These are phyloP conservation scores for Backusella tuberculispora DNA, from an alignment of 192 early-diverging fungal genomes.

Conservation along the genomic window DNA sequence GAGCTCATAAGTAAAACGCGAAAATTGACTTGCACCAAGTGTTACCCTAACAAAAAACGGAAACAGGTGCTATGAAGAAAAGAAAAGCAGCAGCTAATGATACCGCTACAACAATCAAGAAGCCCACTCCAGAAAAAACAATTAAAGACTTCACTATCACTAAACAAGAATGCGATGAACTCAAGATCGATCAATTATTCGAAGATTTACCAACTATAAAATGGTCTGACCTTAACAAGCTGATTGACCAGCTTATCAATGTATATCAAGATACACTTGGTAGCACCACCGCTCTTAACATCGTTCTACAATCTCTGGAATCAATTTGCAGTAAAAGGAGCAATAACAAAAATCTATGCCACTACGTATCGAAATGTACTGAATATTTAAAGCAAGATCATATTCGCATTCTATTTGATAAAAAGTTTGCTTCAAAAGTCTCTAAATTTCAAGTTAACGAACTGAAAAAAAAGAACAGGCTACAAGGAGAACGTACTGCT, in stretches of 20 bases:
- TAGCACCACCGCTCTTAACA: not conserved
- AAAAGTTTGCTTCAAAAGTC: not conserved
- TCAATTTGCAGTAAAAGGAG: not conserved
- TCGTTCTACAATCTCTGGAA: not conserved
- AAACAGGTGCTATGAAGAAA: not conserved
- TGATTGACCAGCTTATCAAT: constrained; percentile 6
- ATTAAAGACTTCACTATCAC: not conserved
- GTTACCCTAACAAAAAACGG: not conserved
- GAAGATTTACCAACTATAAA: not conserved
- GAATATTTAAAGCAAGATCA: not conserved
- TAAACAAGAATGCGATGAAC: not conserved
- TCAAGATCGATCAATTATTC: constrained; percentile 6
- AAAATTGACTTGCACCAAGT: too few species aligned
- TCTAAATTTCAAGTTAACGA: not conserved
- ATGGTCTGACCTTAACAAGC: not conserved
- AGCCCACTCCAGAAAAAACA: not conserved
- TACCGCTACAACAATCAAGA: not conserved
- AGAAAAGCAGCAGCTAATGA: not conserved
- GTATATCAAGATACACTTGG: not conserved
- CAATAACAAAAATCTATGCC: not conserved
- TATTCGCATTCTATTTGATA: not conserved
- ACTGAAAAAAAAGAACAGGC: not conserved
- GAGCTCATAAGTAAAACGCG: too few species aligned
- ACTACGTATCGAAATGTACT: not conserved
- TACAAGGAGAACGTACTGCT: not conserved